phyloP scores from a whole-genome alignment of 2,329 filamentous ascomycete species.

The Aulographum hederae region DNA sequence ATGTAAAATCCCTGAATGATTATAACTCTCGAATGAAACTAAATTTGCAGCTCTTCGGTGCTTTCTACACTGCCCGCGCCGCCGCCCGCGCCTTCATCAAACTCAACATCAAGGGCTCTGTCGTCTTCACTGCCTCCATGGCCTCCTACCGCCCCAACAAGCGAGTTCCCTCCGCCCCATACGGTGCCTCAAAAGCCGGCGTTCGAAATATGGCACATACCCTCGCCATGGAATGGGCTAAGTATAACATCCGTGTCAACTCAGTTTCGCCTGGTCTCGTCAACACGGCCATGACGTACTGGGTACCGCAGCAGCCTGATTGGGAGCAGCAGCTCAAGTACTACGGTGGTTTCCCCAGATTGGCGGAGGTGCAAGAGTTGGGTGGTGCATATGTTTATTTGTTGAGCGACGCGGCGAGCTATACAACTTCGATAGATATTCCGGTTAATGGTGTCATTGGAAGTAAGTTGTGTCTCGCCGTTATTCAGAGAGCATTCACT shows the following conservation, averaged over 20 bases:
- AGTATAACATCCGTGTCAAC: slow-evolving; percentile 20
- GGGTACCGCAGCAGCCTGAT: background rate
- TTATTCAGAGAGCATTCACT: too few relatives aligned
- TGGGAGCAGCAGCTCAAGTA: background rate
- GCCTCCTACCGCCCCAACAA: slow-evolving; percentile 28
- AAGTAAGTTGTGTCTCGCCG: too few relatives aligned
- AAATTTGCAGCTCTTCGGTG: too few relatives aligned
- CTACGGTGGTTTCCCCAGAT: slow-evolving; percentile 24
- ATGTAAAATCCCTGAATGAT: background rate
- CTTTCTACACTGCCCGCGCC: slow-evolving; percentile 24
- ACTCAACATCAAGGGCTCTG: slow-evolving; percentile 23
- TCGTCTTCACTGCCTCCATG: slow-evolving; percentile 30
- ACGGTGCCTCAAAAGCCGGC: slow-evolving; percentile 26
- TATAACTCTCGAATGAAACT: slow-evolving; percentile 8
- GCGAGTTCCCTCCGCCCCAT: slow-evolving; percentile 16
- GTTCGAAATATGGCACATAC: slow-evolving; percentile 25
- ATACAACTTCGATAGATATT: slow-evolving; percentile 26
- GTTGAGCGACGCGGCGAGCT: slow-evolving; percentile 26
- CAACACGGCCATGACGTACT: background rate
- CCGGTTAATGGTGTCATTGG: slow-evolving; percentile 23
- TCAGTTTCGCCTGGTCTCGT: slow-evolving; percentile 15
- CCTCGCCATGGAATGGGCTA: slow-evolving; percentile 20
- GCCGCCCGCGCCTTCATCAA: slow-evolving; percentile 27
- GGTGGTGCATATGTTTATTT: slow-evolving; percentile 31
- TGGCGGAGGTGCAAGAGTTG: slow-evolving; percentile 32